Evolutionary conservation across 23 red algal genomes (phyloP), one percentile per base, ranked within the genome.

Genomic region (Agarophyton chilense): DNA sequence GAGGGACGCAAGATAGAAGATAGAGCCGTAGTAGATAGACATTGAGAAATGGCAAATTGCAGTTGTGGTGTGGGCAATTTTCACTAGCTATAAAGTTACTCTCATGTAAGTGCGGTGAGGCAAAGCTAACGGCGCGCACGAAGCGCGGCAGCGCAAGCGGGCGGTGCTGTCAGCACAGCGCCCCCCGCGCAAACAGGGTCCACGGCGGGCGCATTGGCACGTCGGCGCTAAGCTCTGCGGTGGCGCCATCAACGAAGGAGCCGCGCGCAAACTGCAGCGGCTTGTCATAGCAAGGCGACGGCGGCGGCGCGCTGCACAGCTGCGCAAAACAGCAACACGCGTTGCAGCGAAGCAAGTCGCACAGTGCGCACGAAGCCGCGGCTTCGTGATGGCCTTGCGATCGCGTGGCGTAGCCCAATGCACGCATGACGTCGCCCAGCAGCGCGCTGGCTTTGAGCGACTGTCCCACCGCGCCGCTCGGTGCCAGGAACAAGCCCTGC

Each of bases 171-270:
- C 95, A 98, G 61, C 78, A 63, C 70, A 90, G 72, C n/a, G 91
- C 95, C 39, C 95, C 95, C 68, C 94, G 91, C 42, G 90, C 92
- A 53, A 86, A 98, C 47, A 94, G 84, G 11, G 86, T 74, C 66
- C 79, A 98, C 54, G 95, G 95, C 82, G 72, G 62, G 21, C 87
- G 85, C 50, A 94, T 26, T 9, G 95, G 91, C 2, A 75, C 95
- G 77, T 94, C 95, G 34, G 95, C 95, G 32, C 70, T 84, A 25
- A 98, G 67, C 76, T 94, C 95, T 36, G 88, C 52, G n/a, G 95
- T 98, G 72, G 91, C 81, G 22, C 95, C 95, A 47, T 98, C 95
- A 17, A 98, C 84, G 73, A 98, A 98, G 3, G 83, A 94, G 34
- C 95, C 84, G 43, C 91, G 78, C 42, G 95, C 95, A 75, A 98